Percentiles rank a stretch among this genome's conserved stretches.
Conservation (phyloP, 2,329 filamentous ascomycete species). For the Aspergillus neoniger region DNA sequence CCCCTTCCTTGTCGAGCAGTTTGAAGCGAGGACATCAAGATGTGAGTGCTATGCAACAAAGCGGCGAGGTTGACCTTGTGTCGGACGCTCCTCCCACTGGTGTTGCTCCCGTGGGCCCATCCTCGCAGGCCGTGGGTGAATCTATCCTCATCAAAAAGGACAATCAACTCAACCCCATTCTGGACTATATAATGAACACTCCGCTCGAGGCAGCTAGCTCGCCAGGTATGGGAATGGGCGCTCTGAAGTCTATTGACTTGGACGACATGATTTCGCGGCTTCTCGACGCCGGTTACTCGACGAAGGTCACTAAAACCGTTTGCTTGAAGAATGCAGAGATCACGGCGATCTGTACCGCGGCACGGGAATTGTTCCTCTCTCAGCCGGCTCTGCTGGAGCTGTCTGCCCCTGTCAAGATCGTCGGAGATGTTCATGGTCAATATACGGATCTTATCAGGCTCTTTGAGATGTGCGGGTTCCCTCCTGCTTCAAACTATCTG, state of each 20-base stretch:
- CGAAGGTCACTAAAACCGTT: conserved; percentile 96
- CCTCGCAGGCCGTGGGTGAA: conserved; percentile 72
- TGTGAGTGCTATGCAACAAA: conserved; percentile 76
- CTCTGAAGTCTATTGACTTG: conserved; percentile 88
- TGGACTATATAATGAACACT: conserved; percentile 51
- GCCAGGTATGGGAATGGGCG: conserved; percentile 75
- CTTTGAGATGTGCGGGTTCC: conserved; percentile 98
- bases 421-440: conserved; percentile 94
- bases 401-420: conserved; percentile 94
- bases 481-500: conserved; percentile 85
- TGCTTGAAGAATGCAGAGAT: conserved; percentile 98
- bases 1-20: conserved; percentile 77
- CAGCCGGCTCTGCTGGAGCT: conserved; percentile 92
- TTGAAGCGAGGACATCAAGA: conserved; percentile 73
- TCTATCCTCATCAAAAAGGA: conserved; percentile 87
- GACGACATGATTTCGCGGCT: conserved; percentile 97
- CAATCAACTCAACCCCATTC: conserved; percentile 67
- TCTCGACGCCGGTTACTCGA: conserved; percentile 90
- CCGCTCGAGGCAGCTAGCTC: conserved; percentile 49
- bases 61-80: conserved; percentile 89
- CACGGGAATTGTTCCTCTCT: conserved; percentile 83
- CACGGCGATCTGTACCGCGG: conserved; percentile 85
- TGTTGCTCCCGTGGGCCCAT: conserved; percentile 54
- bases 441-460: conserved; percentile 94
- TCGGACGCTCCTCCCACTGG: conserved; percentile 83